Evolutionary conservation across 192 early-diverging fungal genomes (phyloP), one percentile per base, ranked within the genome.

Genomic region (Gonapodya prolifera): DNA sequence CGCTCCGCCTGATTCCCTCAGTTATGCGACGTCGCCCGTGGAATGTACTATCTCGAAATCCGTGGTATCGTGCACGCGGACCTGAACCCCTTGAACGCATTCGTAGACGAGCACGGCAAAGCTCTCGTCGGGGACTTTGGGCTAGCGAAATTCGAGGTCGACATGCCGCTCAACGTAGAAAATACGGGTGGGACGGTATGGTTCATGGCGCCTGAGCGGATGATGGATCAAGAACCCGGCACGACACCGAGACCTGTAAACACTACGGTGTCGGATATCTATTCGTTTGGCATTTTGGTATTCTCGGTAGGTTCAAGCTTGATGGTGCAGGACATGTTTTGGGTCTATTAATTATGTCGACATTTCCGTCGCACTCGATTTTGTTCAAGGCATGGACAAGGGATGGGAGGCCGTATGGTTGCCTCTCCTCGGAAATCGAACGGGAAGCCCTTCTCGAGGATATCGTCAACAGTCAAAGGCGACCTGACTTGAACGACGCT

Each of bases 21-120:
- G 45, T 29, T 73, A 8, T 73, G 71, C 31, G 71, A 73, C 71
- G 71, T 73, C 8, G 71, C 71, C 8, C 71, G 71, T 18, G 71
- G 71, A 2, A 73, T 73, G 71, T 2, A 8, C 71, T 73, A 73
- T 29, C 29, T 73, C 8, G 28, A 73, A 13, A 16, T 29, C 8
- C 32, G 18, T 29, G 71, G 71, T 13, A 73, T 73, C 71, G 28
- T 73, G 71, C 71, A 73, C 31, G 71, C 28, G 2, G 71, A 73
- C 71, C 71, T 73, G 28, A 73, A 73, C 2, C 32, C 28, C 31
- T 2, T 8, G 8, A 73, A 73, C 31, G 71, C 29, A 2, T 29
- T 73, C 31, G 71, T 73, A 8, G 71, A 73, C 71, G 31, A 18
- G 28, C 8, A 18, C 71, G 71, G 71, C 2, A 18, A 29, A 18